Percentiles rank a stretch among this genome's conserved stretches.
phyloP scores from a whole-genome alignment of 2,329 filamentous ascomycete genomes.

The Aspergillus sp. region DNA sequence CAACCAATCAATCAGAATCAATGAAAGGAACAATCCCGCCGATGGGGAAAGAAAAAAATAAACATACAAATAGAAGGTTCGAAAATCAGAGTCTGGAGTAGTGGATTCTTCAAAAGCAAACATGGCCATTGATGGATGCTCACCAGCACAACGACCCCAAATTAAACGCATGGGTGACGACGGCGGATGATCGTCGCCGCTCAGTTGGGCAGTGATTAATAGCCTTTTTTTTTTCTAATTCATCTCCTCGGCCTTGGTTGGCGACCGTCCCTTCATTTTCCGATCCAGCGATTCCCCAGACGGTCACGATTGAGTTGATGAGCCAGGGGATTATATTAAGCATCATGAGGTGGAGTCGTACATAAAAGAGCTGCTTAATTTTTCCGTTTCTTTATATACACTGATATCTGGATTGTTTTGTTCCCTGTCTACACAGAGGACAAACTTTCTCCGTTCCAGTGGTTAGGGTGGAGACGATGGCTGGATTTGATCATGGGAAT shows the following conservation, averaged over 20 bases:
- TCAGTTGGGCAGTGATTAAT: constrained; percentile 4
- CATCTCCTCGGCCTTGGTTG: not conserved
- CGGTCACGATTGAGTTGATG: not conserved
- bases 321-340: not conserved
- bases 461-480: not conserved
- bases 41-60: not conserved
- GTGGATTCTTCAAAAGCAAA: not conserved
- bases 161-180: constrained; percentile 9
- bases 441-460: not conserved
- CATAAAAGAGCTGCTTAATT: too few species aligned
- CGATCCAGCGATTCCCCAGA: not conserved
- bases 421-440: too few species aligned
- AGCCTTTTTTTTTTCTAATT: not conserved
- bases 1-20: not conserved
- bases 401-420: too few species aligned
- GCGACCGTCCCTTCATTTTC: not conserved
- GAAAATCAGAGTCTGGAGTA: constrained; percentile 3
- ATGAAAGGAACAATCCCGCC: not conserved
- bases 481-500: not conserved
- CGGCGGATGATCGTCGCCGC: constrained; percentile 8
- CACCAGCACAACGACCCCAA: constrained; percentile 1
- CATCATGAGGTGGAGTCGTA: too few species aligned
- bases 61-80: not conserved
- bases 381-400: too few species aligned
- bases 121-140: not conserved